Evolutionary conservation across 805 yeast species (phyloP).

Genomic region (Gaillardinia entomophila): DNA sequence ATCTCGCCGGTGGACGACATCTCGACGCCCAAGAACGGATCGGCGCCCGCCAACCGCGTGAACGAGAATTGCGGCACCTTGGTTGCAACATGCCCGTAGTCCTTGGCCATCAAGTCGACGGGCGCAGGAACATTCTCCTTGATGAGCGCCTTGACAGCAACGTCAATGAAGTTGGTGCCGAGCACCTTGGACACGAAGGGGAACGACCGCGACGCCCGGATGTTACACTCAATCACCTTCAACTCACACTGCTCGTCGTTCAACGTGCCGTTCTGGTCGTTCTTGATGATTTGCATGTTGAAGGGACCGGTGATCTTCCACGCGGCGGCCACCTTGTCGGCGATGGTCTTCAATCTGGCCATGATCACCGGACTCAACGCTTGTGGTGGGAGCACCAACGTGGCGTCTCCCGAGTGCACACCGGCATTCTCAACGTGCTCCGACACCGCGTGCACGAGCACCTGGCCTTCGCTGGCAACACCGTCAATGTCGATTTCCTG

Average conservation of each 20-base stretch:
- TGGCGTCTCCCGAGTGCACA: constrained; percentile 98
- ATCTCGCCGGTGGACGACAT: constrained; percentile 99
- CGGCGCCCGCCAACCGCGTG: constrained; percentile 98
- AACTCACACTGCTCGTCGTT: constrained; percentile 52
- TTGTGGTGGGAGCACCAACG: constrained; percentile 91
- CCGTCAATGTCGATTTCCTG: constrained; percentile 97
- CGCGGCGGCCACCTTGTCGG: constrained; percentile 90
- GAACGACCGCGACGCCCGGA: constrained; percentile 98
- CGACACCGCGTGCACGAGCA: constrained; percentile 90
- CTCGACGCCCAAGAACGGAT: constrained; percentile 97
- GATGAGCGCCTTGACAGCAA: constrained; percentile 83
- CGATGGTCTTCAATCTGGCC: constrained; percentile 74
- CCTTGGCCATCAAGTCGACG: constrained; percentile 70
- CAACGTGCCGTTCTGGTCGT: constrained; percentile 54
- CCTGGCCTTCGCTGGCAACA: constrained; percentile 84
- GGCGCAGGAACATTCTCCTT: constrained; percentile 73
- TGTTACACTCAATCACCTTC: constrained; percentile 97
- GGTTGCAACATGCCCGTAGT: constrained; percentile 83
- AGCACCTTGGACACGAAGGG: constrained; percentile 97
- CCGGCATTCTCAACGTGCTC: constrained; percentile 99
- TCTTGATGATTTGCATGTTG: constrained; percentile 95
- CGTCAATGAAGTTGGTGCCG: constrained; percentile 91
- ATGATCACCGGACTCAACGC: constrained; percentile 59
- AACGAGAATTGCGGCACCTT: constrained; percentile 98
- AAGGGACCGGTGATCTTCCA: constrained; percentile 97